Evolutionary conservation across 208 protist genomes (phyloP), one percentile per base, ranked within the genome.

Genomic region (Wallacemonas sp.): DNA sequence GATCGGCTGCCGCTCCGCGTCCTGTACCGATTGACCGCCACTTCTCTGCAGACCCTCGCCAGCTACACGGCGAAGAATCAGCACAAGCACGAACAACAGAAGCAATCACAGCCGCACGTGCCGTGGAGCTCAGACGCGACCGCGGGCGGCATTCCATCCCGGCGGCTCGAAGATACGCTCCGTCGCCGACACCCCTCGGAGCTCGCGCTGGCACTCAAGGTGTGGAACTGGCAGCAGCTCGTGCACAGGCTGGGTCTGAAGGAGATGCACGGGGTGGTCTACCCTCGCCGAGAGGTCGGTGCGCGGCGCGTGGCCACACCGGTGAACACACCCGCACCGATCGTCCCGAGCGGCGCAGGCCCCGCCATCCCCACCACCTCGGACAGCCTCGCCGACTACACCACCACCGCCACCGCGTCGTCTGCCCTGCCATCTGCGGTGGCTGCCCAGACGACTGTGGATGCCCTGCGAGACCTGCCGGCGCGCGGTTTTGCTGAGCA

Each of bases 161-260:
- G 18, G 31, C 16, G 8, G 12, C 52, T 59, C 0, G 31, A 59
- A 20, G 20, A 18, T 7, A 29, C 20, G 5, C 52, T 59, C 16
- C 52, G 52, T 20, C 31, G 31, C 1, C 52, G 32, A 4, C 31
- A 39, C 39, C 70, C 84, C 23, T 18, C 76, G 26, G 86, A 92
- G 72, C 86, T 75, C 59, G 41, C 75, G 28, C 67, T 95, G 8
- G 84, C 85, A 3, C 62, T 67, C 14, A 82, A 82, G 63, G 84
- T 70, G 46, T 95, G 90, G 87, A 92, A 90, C 63, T 80, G 72
- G 71, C 84, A 95, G 42, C 90, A 95, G 71, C 70, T 95, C 14
- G 64, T 95, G 4, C 85, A 93, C 69, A 84, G 90, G 10, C 66
- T 95, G 0, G 90, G 90, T 0, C 76, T 84, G 39, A 92, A 90